Base-by-base conservation (phyloP, 1,284 basidiomycete species). In the Gomphus sp. region DNA sequence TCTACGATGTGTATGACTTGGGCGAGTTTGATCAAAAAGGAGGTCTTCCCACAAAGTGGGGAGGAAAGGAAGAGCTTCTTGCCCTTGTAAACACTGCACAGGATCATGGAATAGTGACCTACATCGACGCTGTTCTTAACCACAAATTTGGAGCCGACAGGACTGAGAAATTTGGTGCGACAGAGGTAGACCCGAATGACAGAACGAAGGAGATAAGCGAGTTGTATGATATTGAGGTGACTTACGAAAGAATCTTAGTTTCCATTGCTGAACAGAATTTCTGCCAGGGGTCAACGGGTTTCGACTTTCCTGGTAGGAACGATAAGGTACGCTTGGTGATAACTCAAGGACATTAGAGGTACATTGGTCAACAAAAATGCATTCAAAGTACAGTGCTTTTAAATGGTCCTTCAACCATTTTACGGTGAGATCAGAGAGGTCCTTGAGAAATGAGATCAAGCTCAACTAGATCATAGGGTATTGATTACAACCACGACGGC, bases 21-120 rank as follows among this genome's bases (percentile, higher is more conserved):
- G 64, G 81, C 61, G 80, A 83, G 69, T 82, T 81, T 60, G 77
- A 80, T 58, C 73, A 77, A 61, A 80, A 81, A 66, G 77, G 77
- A 28, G 68, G 68, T 11, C 68, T 64, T 51, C 63, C 71, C 11
- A 82, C 80, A 53, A 80, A 82, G 61, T 84, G 78, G 72, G 81
- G 81, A n/a, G 79, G 75, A n/a, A 81, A 81, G 63, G 74, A 80
- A 52, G 74, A 83, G 64, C 71, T 82, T 33, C 58, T 80, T 11
- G 63, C 63, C 0, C 68, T 73, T 28, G 76, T 80, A 67, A 71
- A 74, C 45, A 68, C 62, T 43, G 69, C 73, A 3, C 69, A 71
- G 54, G 67, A 73, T 47, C 62, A 70, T 54, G 73, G 67, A 16
- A 64, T 72, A 28, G 66, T 67, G 28, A 64, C 64, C 47, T 72